Evolutionary conservation across 768 basidiomycete species (phyloP).

Genomic region (Tulasnella sp.): DNA sequence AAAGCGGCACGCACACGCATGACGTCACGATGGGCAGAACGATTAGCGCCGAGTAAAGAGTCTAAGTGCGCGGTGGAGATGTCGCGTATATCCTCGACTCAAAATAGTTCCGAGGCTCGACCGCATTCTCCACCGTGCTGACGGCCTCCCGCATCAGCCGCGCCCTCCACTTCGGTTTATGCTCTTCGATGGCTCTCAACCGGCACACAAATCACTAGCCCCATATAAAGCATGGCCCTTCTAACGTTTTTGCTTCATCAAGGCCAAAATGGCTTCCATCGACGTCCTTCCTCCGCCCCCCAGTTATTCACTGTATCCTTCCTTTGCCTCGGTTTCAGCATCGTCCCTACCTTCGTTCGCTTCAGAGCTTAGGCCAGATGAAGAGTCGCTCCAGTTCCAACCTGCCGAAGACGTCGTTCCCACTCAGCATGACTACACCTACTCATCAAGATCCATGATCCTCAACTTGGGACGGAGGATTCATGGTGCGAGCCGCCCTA

Average conservation of each 20-base stretch:
- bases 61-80: neutral
- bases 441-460: neutral
- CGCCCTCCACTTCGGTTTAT: neutral
- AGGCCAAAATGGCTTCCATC: neutral
- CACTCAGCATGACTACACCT: neutral
- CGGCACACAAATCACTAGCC: neutral
- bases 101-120: neutral
- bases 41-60: neutral
- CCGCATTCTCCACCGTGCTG: neutral
- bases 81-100: neutral
- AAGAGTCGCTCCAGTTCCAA: neutral
- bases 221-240: neutral
- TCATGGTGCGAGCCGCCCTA: neutral
- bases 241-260: neutral
- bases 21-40: neutral
- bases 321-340: neutral
- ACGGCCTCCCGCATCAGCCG: conserved; percentile 6
- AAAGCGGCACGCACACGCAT: neutral
- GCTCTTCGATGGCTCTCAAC: neutral
- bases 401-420: neutral
- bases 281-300: neutral
- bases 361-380: neutral
- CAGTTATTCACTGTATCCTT: neutral
- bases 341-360: neutral
- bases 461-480: neutral